phyloP scores from a whole-genome alignment of 2,329 filamentous ascomycete genomes.

The Trematosphaeria pertusa region DNA sequence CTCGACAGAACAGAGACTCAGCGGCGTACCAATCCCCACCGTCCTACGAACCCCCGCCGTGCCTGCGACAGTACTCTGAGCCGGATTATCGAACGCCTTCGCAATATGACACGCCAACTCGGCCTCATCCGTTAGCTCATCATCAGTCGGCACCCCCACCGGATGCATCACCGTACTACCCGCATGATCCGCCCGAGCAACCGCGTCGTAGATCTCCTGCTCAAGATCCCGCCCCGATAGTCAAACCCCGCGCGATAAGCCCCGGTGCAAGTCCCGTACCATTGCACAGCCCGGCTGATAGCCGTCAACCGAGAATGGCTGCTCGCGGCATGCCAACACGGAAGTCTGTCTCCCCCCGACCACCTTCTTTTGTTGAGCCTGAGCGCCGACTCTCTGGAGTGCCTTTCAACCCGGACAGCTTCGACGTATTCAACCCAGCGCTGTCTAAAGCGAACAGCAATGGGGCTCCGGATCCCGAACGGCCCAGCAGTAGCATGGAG shows the following conservation, averaged over 20 bases:
- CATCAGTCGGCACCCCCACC: constrained; percentile 29
- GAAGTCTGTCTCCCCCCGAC: constrained; percentile 78
- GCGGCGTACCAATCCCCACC: constrained; percentile 29
- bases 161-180: constrained; percentile 51
- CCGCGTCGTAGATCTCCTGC: constrained; percentile 41
- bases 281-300: constrained; percentile 35
- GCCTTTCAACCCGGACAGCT: constrained; percentile 78
- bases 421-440: constrained; percentile 73
- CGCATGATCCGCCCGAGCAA: constrained; percentile 50
- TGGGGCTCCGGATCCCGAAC: constrained; percentile 30
- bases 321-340: constrained; percentile 60
- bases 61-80: constrained; percentile 42
- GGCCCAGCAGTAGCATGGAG: constrained; percentile 49
- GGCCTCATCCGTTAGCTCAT: constrained; percentile 38
- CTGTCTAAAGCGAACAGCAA: constrained; percentile 31
- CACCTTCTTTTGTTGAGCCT: constrained; percentile 54
- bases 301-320: constrained; percentile 50
- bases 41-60: constrained; percentile 34
- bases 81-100: constrained; percentile 42
- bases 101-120: constrained; percentile 39
- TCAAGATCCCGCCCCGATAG: constrained; percentile 50
- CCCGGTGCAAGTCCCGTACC: constrained; percentile 45
- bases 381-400: constrained; percentile 64
- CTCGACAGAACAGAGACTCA: constrained; percentile 33
- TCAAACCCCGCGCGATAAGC: constrained; percentile 54